phyloP scores from a whole-genome alignment of 805 yeast genomes.

The Spathaspora gorwiae region DNA sequence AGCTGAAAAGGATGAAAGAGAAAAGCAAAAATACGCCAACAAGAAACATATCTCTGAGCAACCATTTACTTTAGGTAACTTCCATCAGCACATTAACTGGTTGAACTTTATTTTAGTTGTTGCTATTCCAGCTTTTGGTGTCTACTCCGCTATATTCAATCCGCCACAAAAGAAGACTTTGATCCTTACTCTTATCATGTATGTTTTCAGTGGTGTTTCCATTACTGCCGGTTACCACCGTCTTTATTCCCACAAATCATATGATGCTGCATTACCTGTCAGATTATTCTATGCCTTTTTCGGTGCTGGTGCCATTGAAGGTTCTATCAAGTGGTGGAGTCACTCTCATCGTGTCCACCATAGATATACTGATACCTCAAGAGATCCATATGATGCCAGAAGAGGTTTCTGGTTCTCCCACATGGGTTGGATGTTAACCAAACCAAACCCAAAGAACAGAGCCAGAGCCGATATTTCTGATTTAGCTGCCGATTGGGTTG shows the following conservation, averaged over 20 bases:
- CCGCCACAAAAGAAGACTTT: slow-evolving; percentile 52
- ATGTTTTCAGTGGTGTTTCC: slow-evolving; percentile 62
- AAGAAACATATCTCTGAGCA: slow-evolving; percentile 65
- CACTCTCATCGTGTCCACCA: slow-evolving; percentile 84
- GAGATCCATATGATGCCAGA: slow-evolving; percentile 87
- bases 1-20: slow-evolving; percentile 34
- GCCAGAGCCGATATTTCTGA: slow-evolving; percentile 82
- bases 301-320: slow-evolving; percentile 81
- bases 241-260: slow-evolving; percentile 73
- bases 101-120: slow-evolving; percentile 63
- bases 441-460: slow-evolving; percentile 76
- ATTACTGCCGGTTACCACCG: slow-evolving; percentile 85
- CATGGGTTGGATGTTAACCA: slow-evolving; percentile 79
- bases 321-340: slow-evolving; percentile 87
- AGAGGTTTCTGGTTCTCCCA: slow-evolving; percentile 80
- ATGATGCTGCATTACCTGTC: slow-evolving; percentile 56
- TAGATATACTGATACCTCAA: slow-evolving; percentile 75
- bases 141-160: slow-evolving; percentile 38
- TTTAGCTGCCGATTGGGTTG: slow-evolving; percentile 71
- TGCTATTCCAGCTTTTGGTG: slow-evolving; percentile 54
- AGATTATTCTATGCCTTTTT: slow-evolving; percentile 66
- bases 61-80: slow-evolving; percentile 71
- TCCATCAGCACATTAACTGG: slow-evolving; percentile 79
- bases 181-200: slow-evolving; percentile 49
- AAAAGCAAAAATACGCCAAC: slow-evolving; percentile 36